Evolutionary conservation across 2,329 filamentous ascomycete genomes (phyloP).

Genomic region (Sporothrix humicola): DNA sequence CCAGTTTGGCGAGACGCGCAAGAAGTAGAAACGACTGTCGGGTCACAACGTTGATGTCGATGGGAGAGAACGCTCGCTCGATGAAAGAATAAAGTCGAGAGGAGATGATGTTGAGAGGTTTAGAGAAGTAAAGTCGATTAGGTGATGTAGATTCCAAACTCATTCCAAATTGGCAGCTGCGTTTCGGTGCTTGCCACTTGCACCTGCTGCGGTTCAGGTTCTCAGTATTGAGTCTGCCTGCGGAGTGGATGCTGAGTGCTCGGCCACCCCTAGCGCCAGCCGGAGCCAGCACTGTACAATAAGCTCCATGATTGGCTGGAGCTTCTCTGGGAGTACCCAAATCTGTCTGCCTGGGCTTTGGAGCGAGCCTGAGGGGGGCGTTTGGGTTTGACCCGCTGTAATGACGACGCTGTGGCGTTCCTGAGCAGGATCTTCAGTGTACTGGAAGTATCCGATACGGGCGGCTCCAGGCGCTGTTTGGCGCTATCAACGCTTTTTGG

Average conservation of each 20-base stretch:
- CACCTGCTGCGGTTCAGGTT: not conserved
- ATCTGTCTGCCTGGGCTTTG: conserved; percentile 34
- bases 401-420: conserved; percentile 33
- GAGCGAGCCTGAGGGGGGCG: not conserved
- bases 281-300: conserved; percentile 20
- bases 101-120: not conserved
- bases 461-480: not conserved
- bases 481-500: not conserved
- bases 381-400: conserved; percentile 8
- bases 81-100: not conserved
- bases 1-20: not conserved
- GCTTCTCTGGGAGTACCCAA: conserved; percentile 23
- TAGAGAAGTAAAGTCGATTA: no score
- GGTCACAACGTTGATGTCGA: not conserved
- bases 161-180: conserved; percentile 10
- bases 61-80: not conserved
- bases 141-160: conserved; percentile 27
- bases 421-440: not conserved
- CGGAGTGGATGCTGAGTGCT: conserved; percentile 28
- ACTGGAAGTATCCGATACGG: conserved; percentile 1
- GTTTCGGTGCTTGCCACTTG: conserved; percentile 23
- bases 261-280: conserved; percentile 27
- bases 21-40: not conserved
- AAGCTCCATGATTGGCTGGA: conserved; percentile 36
- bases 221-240: conserved; percentile 30